phyloP scores from a whole-genome alignment of 352 stramenopile species.

The Pythium sp. region DNA sequence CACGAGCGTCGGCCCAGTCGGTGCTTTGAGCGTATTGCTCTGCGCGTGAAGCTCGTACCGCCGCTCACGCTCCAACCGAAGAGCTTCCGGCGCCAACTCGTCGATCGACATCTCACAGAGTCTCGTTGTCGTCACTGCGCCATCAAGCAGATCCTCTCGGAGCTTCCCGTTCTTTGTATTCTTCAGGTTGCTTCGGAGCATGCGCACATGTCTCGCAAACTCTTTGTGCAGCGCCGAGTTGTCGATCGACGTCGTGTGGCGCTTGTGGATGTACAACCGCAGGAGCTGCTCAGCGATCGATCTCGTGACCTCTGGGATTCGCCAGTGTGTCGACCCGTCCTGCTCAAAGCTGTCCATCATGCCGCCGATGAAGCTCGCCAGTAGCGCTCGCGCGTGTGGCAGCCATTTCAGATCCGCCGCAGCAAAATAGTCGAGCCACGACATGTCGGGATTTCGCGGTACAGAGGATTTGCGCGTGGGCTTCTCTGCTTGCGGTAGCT shows the following conservation, averaged over 20 bases:
- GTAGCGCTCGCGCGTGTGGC: conserved; percentile 13
- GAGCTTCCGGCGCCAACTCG: conserved; percentile 43
- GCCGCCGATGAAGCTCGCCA: conserved; percentile 40
- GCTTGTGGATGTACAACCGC: conserved; percentile 33
- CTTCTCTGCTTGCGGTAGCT: neutral
- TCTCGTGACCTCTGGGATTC: conserved; percentile 21
- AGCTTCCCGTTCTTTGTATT: conserved; percentile 40
- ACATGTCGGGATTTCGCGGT: conserved; percentile 25
- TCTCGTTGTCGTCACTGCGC: conserved; percentile 17
- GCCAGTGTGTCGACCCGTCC: conserved; percentile 20
- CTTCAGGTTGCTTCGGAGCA: conserved; percentile 48
- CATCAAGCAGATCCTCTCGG: conserved; percentile 33
- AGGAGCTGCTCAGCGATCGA: conserved; percentile 34
- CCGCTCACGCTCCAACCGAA: conserved; percentile 44
- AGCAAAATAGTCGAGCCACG: conserved; percentile 31
- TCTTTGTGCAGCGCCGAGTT: conserved; percentile 39
- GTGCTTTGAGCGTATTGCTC: conserved; percentile 38
- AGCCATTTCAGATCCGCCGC: conserved; percentile 43
- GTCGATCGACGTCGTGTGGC: conserved; percentile 18
- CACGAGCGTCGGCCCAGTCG: conserved; percentile 26
- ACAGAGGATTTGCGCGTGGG: conserved; percentile 3
- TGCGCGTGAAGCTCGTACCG: conserved; percentile 40
- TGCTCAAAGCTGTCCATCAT: conserved; percentile 38
- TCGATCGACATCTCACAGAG: conserved; percentile 51
- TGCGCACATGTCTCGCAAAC: conserved; percentile 44